phyloP scores from a whole-genome alignment of 106 monocot genomes.

The Allium sativum region DNA sequence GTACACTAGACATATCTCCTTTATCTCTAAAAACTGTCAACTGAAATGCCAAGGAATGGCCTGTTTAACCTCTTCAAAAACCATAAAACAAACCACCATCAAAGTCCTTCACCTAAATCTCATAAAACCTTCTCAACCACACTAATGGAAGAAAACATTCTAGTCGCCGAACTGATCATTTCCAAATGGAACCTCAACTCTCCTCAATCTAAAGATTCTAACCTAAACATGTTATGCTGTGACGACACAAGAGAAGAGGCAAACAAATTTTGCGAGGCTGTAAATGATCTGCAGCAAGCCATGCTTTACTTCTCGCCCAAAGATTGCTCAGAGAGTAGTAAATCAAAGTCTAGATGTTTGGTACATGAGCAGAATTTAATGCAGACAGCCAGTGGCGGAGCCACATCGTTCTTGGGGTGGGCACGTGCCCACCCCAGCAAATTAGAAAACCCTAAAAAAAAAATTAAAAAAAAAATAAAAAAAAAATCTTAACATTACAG shows the following conservation, averaged over 20 bases:
- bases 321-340: not conserved
- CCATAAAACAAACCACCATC: too few species aligned
- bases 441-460: too few species aligned
- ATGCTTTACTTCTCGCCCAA: conserved; percentile 25
- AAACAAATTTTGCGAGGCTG: conserved; percentile 15
- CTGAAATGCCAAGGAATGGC: too few species aligned
- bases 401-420: too few species aligned
- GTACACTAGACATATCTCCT: too few species aligned
- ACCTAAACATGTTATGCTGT: conserved; percentile 25
- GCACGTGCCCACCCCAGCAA: too few species aligned
- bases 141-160: conserved; percentile 33
- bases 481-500: too few species aligned
- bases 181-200: conserved; percentile 24
- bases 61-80: too few species aligned
- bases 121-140: conserved; percentile 10
- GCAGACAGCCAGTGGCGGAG: too few species aligned
- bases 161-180: conserved; percentile 23
- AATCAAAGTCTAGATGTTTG: conserved; percentile 5
- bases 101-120: not conserved
- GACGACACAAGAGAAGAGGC: conserved; percentile 20
- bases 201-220: conserved; percentile 6
- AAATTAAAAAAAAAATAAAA: too few species aligned
- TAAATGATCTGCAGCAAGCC: conserved; percentile 23
- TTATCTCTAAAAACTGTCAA: too few species aligned
- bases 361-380: conserved; percentile 28